Evolutionary conservation across 768 basidiomycete genomes (phyloP).

Genomic region (Suillus clintonianus): DNA sequence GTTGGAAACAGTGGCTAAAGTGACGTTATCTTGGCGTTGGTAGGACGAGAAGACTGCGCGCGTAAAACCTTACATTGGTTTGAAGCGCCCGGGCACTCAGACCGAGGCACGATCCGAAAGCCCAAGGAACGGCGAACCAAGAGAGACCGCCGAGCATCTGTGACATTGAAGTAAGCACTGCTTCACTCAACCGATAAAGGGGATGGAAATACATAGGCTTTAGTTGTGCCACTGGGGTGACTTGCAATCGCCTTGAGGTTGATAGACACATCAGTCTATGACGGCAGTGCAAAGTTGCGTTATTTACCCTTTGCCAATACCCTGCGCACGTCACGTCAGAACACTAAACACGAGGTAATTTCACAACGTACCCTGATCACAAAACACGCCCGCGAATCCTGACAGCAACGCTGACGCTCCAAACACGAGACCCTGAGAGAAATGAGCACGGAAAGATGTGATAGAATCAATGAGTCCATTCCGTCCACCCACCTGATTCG

Average conservation of each 20-base stretch:
- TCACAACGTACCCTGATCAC: constrained; percentile 31
- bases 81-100: constrained; percentile 23
- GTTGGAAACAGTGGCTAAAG: constrained; percentile 40
- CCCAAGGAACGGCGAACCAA: constrained; percentile 35
- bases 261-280: background rate
- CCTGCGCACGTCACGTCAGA: constrained; percentile 20
- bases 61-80: constrained; percentile 8
- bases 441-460: background rate
- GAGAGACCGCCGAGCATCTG: constrained; percentile 45
- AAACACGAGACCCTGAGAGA: constrained; percentile 23
- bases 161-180: background rate
- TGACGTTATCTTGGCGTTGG: background rate
- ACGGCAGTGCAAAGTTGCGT: background rate
- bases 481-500: constrained; percentile 11
- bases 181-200: background rate
- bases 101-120: constrained; percentile 35
- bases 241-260: constrained; percentile 36
- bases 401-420: constrained; percentile 24
- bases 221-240: constrained; percentile 35
- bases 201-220: constrained; percentile 26
- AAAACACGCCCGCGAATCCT: constrained; percentile 37
- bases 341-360: background rate
- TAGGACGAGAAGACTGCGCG: background rate
- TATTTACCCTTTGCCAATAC: constrained; percentile 40
- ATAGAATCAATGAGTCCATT: background rate